phyloP scores from a whole-genome alignment of 1,139 yeast genomes.

The Arxiozyma bovina region DNA sequence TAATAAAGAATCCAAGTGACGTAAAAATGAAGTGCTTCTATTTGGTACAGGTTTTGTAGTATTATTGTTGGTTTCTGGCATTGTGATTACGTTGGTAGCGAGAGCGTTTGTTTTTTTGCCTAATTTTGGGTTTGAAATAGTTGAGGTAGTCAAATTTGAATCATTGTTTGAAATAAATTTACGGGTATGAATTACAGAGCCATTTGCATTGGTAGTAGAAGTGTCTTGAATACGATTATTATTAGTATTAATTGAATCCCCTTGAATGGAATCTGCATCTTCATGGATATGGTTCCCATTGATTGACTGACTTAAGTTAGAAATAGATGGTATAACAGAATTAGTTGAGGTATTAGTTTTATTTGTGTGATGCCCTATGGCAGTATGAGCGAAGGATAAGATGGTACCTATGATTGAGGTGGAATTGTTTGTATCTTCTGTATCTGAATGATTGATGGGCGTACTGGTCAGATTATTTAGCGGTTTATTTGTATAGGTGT shows the following conservation, averaged over 20 bases:
- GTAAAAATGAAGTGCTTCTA: constrained; percentile 29
- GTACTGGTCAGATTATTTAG: background rate
- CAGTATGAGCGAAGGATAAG: constrained; percentile 20
- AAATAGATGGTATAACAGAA: background rate
- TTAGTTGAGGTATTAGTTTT: constrained; percentile 9
- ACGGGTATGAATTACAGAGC: background rate
- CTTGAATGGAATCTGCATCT: background rate
- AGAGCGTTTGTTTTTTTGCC: background rate
- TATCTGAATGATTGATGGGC: background rate
- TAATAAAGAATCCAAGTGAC: constrained; percentile 32
- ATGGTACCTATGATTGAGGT: constrained; percentile 14
- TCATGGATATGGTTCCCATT: too few relatives aligned
- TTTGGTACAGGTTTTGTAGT: constrained; percentile 2
- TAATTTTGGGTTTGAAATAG: background rate
- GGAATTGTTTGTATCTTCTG: background rate
- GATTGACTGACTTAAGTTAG: background rate
- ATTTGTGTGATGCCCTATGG: constrained; percentile 19
- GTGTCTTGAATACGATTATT: background rate
- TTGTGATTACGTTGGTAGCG: background rate
- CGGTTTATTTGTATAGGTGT: background rate
- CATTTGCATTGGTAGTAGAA: background rate
- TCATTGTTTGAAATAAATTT: background rate
- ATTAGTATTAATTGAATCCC: background rate
- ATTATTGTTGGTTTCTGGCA: background rate
- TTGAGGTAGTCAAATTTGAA: background rate